Base-by-base conservation (phyloP, 2,329 filamentous ascomycete species). In the Fusarium tupiense region DNA sequence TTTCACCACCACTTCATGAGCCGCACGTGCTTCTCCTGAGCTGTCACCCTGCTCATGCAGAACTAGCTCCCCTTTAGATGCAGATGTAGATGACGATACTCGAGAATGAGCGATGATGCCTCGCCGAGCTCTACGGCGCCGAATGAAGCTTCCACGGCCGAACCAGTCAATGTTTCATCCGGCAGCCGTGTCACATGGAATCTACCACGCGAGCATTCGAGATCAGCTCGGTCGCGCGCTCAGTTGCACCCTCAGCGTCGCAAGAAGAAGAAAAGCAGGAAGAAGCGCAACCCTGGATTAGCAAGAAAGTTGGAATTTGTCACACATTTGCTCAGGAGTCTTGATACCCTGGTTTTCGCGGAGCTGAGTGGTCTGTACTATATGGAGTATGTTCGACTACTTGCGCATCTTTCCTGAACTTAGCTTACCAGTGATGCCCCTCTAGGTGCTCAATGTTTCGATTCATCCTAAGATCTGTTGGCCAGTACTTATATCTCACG, bases 361-460 rank as follows among this genome's bases (percentile, higher is more conserved):
- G 90, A 93, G 83, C 84, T 93, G 64, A 91, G 89, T 77, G 86
- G 88, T 49, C 76, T 93, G 75, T 93, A 93, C 80, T 93, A 92
- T 80, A 90, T 93, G 88, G 91, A 93, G 91, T 93, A 85, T 64
- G 88, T 80, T 47, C 26, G 17, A 70, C 31, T 29, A 29, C 52
- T 47, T 52, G 63, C 59, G 22, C 46, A 35, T 46, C 22, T 60
- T 50, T 40, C 54, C 44, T 47, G 44, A 49, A 20, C 41, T 61
- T 71, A 52, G 63, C 72, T 73, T 60, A 77, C 69, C 56, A 61
- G 46, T 76, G 57, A 22, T 57, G 29, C 54, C 13, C 61, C 47
- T 69, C 38, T 72, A 93, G 91, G 79, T 92, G 90, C 80, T 92
- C 91, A 38, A 87, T 92, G 78, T 86, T 91, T 77, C 89, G 89